Percentiles rank a stretch among this genome's conserved stretches.
Conservation (phyloP, 2,329 filamentous ascomycete species). For the Aspergillus tanneri region DNA sequence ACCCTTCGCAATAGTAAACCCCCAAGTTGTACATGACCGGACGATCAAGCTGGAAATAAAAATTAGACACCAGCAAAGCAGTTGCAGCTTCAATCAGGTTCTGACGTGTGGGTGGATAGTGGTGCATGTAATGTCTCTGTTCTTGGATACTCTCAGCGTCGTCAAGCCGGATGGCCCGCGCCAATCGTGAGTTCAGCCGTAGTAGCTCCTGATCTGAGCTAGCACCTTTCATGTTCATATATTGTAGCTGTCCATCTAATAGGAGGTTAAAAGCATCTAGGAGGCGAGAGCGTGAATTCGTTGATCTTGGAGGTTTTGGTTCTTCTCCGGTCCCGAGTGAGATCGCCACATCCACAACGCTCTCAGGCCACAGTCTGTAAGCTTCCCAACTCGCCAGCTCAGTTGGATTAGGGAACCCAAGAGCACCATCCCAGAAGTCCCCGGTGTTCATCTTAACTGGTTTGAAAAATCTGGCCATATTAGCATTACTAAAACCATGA, state of each 20-base stretch:
- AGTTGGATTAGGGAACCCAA: background rate
- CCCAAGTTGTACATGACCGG: slow-evolving; percentile 6
- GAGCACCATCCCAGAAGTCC: background rate
- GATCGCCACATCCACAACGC: too few species aligned
- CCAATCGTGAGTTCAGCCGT: slow-evolving; percentile 1
- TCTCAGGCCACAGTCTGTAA: background rate
- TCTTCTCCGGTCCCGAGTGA: too few species aligned
- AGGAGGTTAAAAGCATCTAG: slow-evolving; percentile 1
- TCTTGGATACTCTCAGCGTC: slow-evolving; percentile 9
- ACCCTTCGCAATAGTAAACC: slow-evolving; percentile 12
- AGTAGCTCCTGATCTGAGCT: background rate
- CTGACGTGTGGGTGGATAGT: background rate
- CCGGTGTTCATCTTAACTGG: background rate
- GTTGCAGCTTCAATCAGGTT: slow-evolving; percentile 8
- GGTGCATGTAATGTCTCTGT: slow-evolving; percentile 6
- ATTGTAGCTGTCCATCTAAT: background rate
- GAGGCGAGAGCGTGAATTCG: slow-evolving; percentile 1
- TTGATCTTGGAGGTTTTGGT: slow-evolving; percentile 1
- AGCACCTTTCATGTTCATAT: background rate
- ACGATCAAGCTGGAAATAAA: slow-evolving; percentile 11
- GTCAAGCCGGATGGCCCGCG: slow-evolving; percentile 6
- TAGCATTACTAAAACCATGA: background rate
- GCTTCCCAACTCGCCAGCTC: background rate
- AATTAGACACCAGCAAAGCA: slow-evolving; percentile 7
- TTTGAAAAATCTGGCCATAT: background rate